These are phyloP conservation scores for Aspergillus avenaceus DNA, from an alignment of 495 filamentous ascomycete genomes.

Conservation along the genomic window DNA sequence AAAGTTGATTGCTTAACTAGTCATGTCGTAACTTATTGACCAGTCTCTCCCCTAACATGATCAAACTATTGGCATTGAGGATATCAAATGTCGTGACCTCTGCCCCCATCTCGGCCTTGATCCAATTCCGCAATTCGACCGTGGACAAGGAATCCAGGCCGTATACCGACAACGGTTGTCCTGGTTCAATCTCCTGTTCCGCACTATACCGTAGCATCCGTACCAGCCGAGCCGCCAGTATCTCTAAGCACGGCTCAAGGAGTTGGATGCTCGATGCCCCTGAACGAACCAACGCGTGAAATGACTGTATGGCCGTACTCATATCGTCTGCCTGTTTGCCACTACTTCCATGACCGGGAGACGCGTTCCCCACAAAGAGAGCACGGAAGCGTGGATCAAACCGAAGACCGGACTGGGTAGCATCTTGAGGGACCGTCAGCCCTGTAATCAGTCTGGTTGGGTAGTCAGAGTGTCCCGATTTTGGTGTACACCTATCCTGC, in stretches of 20 bases:
- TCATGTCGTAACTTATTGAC: slow-evolving; percentile 2
- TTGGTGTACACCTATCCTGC: not conserved
- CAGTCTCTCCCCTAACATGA: slow-evolving; percentile 2
- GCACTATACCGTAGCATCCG: slow-evolving; percentile 6
- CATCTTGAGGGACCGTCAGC: slow-evolving; percentile 3
- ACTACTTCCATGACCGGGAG: not conserved
- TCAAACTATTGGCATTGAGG: slow-evolving; percentile 4
- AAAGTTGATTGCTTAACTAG: too few relatives aligned
- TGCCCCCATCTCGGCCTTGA: slow-evolving; percentile 5
- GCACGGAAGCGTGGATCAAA: slow-evolving; percentile 6
- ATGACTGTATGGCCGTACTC: not conserved
- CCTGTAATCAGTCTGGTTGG: slow-evolving; percentile 4
- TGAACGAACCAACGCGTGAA: not conserved
- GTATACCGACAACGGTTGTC: slow-evolving; percentile 5
- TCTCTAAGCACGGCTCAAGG: not conserved
- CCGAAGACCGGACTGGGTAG: slow-evolving; percentile 1
- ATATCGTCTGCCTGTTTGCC: not conserved
- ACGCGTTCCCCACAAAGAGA: not conserved
- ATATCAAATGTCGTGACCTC: slow-evolving; percentile 4
- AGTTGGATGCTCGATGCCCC: not conserved
- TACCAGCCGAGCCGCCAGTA: not conserved
- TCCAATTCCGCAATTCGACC: slow-evolving; percentile 11
- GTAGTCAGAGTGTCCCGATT: not conserved
- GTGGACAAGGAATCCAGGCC: slow-evolving; percentile 8
- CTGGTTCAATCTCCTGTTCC: slow-evolving; percentile 4